phyloP scores from a whole-genome alignment of 2,329 filamentous ascomycete species.

The Blastomyces gilchristii region DNA sequence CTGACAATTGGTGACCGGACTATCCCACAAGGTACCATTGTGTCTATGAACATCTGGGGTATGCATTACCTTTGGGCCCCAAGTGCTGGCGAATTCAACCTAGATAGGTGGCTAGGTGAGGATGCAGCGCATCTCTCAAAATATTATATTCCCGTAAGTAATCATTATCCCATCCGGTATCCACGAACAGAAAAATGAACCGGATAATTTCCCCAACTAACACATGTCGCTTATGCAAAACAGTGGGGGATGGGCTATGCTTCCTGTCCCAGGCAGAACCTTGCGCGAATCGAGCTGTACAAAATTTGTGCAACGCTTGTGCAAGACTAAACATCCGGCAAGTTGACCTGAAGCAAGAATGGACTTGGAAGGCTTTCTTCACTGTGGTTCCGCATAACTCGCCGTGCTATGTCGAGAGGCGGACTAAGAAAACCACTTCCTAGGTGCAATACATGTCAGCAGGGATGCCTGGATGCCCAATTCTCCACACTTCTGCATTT shows the following conservation, averaged over 20 bases:
- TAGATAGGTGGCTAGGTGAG: slow-evolving; percentile 17
- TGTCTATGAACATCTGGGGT: slow-evolving; percentile 29
- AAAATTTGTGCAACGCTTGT: slow-evolving; percentile 26
- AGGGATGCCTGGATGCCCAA: background rate
- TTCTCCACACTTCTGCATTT: background rate
- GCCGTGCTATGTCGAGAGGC: slow-evolving; percentile 11
- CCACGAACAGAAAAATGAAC: background rate
- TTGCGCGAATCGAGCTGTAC: slow-evolving; percentile 25
- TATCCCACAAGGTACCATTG: slow-evolving; percentile 22
- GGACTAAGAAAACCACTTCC: background rate
- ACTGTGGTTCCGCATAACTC: slow-evolving; percentile 23
- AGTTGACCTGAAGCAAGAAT: slow-evolving; percentile 17
- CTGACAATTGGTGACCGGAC: slow-evolving; percentile 24
- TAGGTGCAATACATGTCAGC: background rate
- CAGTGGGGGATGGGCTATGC: slow-evolving; percentile 27
- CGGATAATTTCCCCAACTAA: background rate
- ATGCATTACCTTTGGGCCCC: slow-evolving; percentile 20
- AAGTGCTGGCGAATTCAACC: slow-evolving; percentile 20
- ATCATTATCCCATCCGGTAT: slow-evolving; percentile 3
- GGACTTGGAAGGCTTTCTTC: slow-evolving; percentile 19
- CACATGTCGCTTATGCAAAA: background rate
- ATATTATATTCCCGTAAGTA: slow-evolving; percentile 16
- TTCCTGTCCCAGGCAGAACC: slow-evolving; percentile 25
- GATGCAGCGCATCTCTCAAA: slow-evolving; percentile 5
- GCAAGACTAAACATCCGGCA: slow-evolving; percentile 24